A percentile compares a stretch with the other conserved stretches of the same genome.
Evolutionary conservation across 176 grass and related monocot species (phyloP).

Genomic region (Carex myosuroides): DNA sequence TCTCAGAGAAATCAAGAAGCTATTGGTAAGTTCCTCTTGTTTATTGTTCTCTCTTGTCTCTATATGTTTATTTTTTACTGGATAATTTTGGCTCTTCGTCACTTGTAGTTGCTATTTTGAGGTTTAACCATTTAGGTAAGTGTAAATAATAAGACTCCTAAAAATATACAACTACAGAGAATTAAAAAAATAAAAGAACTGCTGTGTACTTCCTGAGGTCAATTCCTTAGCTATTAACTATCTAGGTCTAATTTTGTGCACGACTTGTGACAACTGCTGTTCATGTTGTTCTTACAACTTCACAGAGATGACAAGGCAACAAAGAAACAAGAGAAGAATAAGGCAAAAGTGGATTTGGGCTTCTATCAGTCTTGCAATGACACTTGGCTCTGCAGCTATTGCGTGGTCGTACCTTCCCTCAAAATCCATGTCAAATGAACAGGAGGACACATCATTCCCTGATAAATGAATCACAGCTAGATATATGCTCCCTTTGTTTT

Average conservation of each 20-base stretch:
- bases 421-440: conserved; percentile 14
- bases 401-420: conserved; percentile 78
- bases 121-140: background rate
- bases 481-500: conserved; percentile 24
- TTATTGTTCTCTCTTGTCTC: background rate
- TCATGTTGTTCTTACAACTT: background rate
- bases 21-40: conserved; percentile 41
- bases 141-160: background rate
- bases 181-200: background rate
- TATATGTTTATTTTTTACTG: background rate
- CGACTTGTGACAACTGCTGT: background rate
- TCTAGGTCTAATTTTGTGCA: background rate
- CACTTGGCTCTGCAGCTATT: conserved; percentile 60
- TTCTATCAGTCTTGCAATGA: conserved; percentile 73
- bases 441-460: conserved; percentile 24
- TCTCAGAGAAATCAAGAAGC: conserved; percentile 98
- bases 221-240: background rate
- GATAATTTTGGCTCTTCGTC: background rate
- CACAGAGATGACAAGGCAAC: conserved; percentile 79
- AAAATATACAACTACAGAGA: background rate
- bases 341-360: conserved; percentile 90
- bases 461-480: conserved; percentile 34
- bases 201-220: background rate
- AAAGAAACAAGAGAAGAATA: conserved; percentile 49
- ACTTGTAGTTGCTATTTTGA: background rate